Conservation (phyloP, 352 stramenopile species). For the Sclerospora graminicola region DNA sequence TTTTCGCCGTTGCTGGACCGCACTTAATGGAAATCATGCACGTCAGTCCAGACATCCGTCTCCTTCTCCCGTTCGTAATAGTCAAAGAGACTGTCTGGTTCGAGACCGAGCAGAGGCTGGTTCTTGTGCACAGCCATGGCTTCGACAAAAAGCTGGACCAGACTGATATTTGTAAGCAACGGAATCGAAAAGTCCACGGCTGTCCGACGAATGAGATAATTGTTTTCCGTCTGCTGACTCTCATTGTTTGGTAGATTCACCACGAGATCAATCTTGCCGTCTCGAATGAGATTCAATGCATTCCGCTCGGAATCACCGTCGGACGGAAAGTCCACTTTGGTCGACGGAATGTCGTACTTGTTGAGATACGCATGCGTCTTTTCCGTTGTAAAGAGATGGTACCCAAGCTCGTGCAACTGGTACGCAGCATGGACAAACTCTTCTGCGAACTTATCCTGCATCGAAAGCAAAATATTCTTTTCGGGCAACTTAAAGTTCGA, state of each 20-base stretch:
- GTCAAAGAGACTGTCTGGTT: constrained; percentile 94
- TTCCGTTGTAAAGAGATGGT: constrained; percentile 92
- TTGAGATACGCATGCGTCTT: constrained; percentile 86
- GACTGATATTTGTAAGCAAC: constrained; percentile 86
- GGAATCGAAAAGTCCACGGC: constrained; percentile 90
- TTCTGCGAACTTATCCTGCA: constrained; percentile 91
- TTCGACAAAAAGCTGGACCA: constrained; percentile 90
- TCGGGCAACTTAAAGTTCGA: constrained; percentile 78
- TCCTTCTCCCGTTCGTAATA: constrained; percentile 93
- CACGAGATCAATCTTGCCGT: constrained; percentile 92
- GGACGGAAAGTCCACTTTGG: constrained; percentile 72
- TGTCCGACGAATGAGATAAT: constrained; percentile 89
- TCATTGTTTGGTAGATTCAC: constrained; percentile 88
- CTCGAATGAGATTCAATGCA: constrained; percentile 87
- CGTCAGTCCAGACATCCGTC: constrained; percentile 90
- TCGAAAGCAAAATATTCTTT: constrained; percentile 87
- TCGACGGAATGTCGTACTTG: constrained; percentile 83
- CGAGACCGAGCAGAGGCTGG: constrained; percentile 86
- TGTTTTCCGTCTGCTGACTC: constrained; percentile 86
- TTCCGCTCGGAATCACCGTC: constrained; percentile 60
- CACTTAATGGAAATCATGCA: constrained; percentile 93
- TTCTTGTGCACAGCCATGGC: constrained; percentile 90
- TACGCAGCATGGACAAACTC: constrained; percentile 93
- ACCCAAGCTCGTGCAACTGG: constrained; percentile 93
- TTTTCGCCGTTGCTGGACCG: constrained; percentile 1